Evolutionary conservation across 2,329 filamentous ascomycete species (phyloP), one percentile per base, ranked within the genome.

Genomic region (Nigrospora oryzae): DNA sequence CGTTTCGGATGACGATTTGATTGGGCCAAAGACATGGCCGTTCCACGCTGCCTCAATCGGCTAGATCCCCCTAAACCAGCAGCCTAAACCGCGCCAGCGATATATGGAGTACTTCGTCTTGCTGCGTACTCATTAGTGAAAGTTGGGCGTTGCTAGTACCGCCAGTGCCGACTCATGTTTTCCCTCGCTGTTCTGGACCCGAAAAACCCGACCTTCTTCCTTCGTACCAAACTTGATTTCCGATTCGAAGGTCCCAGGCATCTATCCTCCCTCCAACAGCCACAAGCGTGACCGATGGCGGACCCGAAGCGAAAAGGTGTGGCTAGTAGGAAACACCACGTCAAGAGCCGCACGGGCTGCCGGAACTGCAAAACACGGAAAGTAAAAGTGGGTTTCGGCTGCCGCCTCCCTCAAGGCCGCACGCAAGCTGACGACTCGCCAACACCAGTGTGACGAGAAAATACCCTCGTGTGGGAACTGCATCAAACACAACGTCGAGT

Each of bases 401-500:
- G 17, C 15, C 19, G 33, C 8, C 15, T 45, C 33, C 16, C 31
- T n/a, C 28, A 7, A 11, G 14, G n/a, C 10, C 10, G 33, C 33
- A 5, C n/a, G n/a, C 30, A 40, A 37, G 15, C 6, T 23, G 11
- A 14, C 11, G 11, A 35, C n/a, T 32, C 11, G 16, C 13, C 13
- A 12, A 37, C 14, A 13, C 17, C 46, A 49, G 54, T 53, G 51
- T 37, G 51, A 53, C 39, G 51, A 53, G 39, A 31, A 37, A 38
- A 51, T 39, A 32, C 51, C 51, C 12, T 36, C 40, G 3, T 53
- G 49, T 38, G 42, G 47, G 34, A 53, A 53, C 40, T 53, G 49
- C 36, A 44, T 38, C 37, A 53, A 46, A 14, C 47, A 51, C 30
- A 42, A 47, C 45, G 49, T 49, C 14, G 38, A 40, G 4, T 53